phyloP scores from a whole-genome alignment of 495 filamentous ascomycete species.

The Viridothelium virens region DNA sequence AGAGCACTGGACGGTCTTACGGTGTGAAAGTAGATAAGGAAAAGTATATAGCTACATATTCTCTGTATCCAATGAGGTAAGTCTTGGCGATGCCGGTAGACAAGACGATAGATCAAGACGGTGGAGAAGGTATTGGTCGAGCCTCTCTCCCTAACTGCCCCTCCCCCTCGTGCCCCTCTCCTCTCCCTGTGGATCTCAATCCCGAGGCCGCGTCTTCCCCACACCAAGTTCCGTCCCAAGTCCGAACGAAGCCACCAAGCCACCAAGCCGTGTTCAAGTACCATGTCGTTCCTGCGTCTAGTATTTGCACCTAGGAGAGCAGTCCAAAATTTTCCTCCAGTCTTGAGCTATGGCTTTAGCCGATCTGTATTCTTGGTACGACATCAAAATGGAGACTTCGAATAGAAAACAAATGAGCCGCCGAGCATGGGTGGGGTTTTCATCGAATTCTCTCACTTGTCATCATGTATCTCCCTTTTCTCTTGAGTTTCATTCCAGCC shows the following conservation, averaged over 20 bases:
- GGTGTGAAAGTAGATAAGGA: neutral
- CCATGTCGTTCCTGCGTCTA: neutral
- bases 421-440: neutral
- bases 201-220: conserved; percentile 6
- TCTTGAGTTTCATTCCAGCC: neutral
- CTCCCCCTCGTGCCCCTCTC: neutral
- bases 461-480: neutral
- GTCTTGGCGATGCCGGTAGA: too few relatives aligned
- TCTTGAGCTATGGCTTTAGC: neutral
- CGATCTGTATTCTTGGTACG: neutral
- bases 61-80: neutral
- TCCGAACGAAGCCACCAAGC: neutral
- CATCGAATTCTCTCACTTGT: neutral
- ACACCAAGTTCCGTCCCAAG: neutral
- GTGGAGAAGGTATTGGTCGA: neutral
- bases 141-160: neutral
- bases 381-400: neutral
- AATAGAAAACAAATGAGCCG: neutral
- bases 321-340: conserved; percentile 4
- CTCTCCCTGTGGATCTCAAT: neutral
- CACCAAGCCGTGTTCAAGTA: neutral
- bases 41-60: too few relatives aligned
- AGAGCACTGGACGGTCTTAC: neutral
- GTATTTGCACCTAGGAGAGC: neutral
- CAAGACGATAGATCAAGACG: neutral